These are phyloP conservation scores for Eucalyptus polybractea DNA, from an alignment of 345 rosid genomes.

Conservation along the genomic window DNA sequence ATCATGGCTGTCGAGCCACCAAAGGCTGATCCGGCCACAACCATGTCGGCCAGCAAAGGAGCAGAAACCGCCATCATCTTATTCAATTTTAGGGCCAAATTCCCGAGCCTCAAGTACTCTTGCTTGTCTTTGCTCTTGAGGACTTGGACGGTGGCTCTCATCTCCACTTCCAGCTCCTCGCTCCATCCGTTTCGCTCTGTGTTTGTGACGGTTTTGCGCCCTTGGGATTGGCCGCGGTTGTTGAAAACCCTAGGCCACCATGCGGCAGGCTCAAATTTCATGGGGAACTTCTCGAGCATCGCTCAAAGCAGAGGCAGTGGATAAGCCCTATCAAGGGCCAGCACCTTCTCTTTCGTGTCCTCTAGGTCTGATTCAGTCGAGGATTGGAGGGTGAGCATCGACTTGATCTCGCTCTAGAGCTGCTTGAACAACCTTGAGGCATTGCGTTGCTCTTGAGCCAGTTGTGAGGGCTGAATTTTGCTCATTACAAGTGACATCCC, in stretches of 20 bases:
- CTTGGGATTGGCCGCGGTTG: background rate
- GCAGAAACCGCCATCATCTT: background rate
- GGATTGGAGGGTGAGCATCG: background rate
- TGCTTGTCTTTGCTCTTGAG: background rate
- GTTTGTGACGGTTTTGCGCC: background rate
- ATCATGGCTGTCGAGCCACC: background rate
- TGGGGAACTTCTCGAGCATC: background rate
- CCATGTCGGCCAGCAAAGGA: background rate
- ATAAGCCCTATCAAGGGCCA: conserved; percentile 27
- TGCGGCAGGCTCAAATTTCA: background rate
- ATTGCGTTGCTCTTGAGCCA: background rate
- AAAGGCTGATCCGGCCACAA: background rate
- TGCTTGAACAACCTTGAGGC: background rate
- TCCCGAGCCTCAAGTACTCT: background rate
- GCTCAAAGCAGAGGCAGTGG: conserved; percentile 2
- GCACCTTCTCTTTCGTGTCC: conserved; percentile 12
- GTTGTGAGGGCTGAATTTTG: background rate
- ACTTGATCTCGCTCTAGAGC: background rate
- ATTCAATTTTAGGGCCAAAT: background rate
- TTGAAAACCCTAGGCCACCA: conserved; percentile 14
- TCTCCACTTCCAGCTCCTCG: conserved; percentile 7
- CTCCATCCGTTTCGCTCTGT: background rate
- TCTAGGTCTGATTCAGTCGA: background rate
- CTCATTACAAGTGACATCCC: conserved; percentile 1
- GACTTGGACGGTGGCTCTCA: conserved; percentile 15